These are phyloP conservation scores for Solanum neorickii DNA, from an alignment of 257 asterid genomes.

Conservation along the genomic window DNA sequence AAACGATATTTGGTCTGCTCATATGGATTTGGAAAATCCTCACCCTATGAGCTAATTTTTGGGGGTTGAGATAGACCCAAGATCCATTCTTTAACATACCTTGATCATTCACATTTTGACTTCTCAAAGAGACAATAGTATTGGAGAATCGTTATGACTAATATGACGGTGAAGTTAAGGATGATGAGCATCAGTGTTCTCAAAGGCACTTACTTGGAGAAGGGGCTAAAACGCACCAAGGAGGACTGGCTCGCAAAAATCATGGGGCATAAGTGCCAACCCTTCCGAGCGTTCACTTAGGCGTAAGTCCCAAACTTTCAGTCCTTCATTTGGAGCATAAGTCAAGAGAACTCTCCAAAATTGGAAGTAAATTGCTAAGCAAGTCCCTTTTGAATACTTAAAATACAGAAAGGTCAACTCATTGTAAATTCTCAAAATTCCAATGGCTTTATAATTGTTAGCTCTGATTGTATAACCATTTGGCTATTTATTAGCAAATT, in stretches of 20 bases:
- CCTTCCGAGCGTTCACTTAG: background rate
- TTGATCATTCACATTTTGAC: background rate
- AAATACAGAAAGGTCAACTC: background rate
- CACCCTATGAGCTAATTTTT: background rate
- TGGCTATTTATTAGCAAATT: background rate
- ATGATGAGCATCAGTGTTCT: background rate
- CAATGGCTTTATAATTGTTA: background rate
- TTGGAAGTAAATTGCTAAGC: background rate
- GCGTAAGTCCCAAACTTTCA: background rate
- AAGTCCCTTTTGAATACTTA: background rate
- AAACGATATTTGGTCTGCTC: background rate
- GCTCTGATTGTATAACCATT: background rate
- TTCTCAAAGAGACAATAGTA: background rate
- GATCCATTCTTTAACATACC: background rate
- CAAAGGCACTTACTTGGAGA: background rate
- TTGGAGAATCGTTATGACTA: background rate
- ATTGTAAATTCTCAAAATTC: background rate
- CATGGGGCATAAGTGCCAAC: background rate
- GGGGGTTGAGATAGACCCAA: background rate
- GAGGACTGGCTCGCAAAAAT: background rate
- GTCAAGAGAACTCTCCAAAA: background rate
- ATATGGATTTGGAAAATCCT: background rate
- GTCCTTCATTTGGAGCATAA: background rate
- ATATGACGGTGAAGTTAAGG: background rate
- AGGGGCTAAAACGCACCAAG: background rate